Evolutionary conservation across 2,329 filamentous ascomycete genomes (phyloP).

Genomic region (Xylariales sp.): DNA sequence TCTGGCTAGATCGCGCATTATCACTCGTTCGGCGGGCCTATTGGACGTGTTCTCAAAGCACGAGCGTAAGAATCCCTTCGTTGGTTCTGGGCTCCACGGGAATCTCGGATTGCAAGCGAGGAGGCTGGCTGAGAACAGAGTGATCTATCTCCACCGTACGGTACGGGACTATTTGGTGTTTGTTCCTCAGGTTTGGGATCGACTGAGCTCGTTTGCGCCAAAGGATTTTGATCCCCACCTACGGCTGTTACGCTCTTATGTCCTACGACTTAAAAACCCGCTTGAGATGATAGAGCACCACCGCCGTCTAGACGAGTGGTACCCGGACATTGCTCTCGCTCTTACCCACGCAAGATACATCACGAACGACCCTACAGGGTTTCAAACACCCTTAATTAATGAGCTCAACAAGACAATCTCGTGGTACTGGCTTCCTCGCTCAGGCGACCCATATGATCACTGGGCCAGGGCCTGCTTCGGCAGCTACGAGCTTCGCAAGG

Average conservation of each 20-base stretch:
- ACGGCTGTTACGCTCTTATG: conserved; percentile 25
- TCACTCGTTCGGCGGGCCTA: conserved; percentile 18
- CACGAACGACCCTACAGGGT: conserved; percentile 10
- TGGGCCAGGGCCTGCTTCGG: conserved; percentile 28
- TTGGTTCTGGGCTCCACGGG: neutral
- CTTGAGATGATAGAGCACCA: conserved; percentile 30
- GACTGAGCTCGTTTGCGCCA: conserved; percentile 8
- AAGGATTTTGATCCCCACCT: conserved; percentile 24
- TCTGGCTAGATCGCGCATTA: conserved; percentile 10
- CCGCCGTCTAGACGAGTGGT: conserved; percentile 33
- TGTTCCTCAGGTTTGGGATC: conserved; percentile 13
- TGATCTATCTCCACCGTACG: conserved; percentile 29
- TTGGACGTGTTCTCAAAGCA: conserved; percentile 14
- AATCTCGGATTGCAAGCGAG: neutral
- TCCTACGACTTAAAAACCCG: conserved; percentile 27
- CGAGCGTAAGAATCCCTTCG: neutral
- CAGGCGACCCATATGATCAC: conserved; percentile 22
- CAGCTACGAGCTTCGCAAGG: conserved; percentile 23
- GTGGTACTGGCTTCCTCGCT: conserved; percentile 22
- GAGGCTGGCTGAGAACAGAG: conserved; percentile 12
- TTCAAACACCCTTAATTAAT: conserved; percentile 16
- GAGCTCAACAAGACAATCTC: conserved; percentile 22
- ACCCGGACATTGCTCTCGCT: conserved; percentile 30
- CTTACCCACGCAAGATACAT: conserved; percentile 29
- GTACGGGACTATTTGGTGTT: conserved; percentile 28